These are phyloP conservation scores for Venturia effusa DNA, from an alignment of 2,329 filamentous ascomycete genomes.

Conservation along the genomic window DNA sequence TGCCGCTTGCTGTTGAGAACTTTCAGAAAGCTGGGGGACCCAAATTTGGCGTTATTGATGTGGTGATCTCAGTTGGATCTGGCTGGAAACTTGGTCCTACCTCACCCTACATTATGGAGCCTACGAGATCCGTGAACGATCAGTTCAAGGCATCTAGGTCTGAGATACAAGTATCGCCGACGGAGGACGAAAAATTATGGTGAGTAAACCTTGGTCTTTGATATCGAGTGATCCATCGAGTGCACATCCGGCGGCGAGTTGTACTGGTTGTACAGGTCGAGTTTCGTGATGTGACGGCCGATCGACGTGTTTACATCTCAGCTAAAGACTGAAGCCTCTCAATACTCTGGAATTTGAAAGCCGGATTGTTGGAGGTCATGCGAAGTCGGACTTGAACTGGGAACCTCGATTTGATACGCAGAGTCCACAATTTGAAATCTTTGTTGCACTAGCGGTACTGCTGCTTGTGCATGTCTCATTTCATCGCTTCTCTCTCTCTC, in stretches of 20 bases:
- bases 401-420: too few relatives aligned
- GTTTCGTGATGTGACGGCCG: background rate
- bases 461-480: background rate
- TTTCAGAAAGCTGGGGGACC: conserved; percentile 22
- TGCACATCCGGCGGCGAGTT: background rate
- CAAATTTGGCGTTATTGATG: conserved; percentile 28
- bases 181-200: background rate
- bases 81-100: conserved; percentile 8
- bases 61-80: conserved; percentile 17
- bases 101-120: background rate
- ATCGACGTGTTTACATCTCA: background rate
- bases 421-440: too few relatives aligned
- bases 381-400: background rate
- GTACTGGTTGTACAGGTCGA: background rate
- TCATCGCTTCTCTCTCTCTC: background rate
- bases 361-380: background rate
- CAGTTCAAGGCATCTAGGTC: background rate
- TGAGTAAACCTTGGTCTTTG: background rate
- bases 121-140: background rate
- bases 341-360: background rate
- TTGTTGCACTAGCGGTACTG: too few relatives aligned
- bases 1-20: conserved; percentile 24
- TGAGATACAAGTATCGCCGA: background rate
- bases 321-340: background rate
- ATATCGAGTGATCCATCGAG: background rate